Percentiles rank a stretch among this genome's conserved stretches.
Evolutionary conservation across 2,329 filamentous ascomycete genomes (phyloP).

Genomic region (Scytalidium lignicola): DNA sequence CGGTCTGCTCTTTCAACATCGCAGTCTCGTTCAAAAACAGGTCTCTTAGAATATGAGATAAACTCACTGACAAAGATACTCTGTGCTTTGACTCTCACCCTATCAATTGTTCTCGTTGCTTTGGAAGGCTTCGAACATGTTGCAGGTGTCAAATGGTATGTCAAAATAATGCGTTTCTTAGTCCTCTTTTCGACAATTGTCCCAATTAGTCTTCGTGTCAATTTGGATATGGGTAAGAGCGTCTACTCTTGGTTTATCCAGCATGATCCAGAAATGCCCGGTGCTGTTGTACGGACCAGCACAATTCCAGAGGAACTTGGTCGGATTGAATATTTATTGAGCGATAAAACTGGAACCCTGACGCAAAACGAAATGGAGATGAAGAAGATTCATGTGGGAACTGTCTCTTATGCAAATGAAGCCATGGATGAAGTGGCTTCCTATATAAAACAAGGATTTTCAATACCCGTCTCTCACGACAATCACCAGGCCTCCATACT

Average conservation of each 20-base stretch:
- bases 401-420: conserved; percentile 95
- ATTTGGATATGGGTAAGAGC: conserved; percentile 94
- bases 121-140: conserved; percentile 73
- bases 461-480: conserved; percentile 42
- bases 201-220: conserved; percentile 92
- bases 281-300: conserved; percentile 89
- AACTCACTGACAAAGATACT: conserved; percentile 96
- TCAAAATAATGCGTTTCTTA: conserved; percentile 96
- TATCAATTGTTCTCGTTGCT: conserved; percentile 85
- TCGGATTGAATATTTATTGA: conserved; percentile 91
- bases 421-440: conserved; percentile 95
- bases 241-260: conserved; percentile 97
- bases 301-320: conserved; percentile 97
- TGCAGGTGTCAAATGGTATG: conserved; percentile 73
- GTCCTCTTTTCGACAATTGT: conserved; percentile 99
- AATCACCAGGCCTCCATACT: conserved; percentile 44
- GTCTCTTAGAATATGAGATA: conserved; percentile 90
- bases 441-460: conserved; percentile 82
- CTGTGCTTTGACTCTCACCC: conserved; percentile 76
- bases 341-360: conserved; percentile 96
- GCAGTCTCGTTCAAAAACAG: conserved; percentile 87
- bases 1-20: conserved; percentile 90
- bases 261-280: conserved; percentile 80
- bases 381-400: conserved; percentile 97
- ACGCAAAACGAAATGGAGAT: conserved; percentile 99